Percentiles rank a stretch among this genome's conserved stretches.
phyloP scores from a whole-genome alignment of 148 eudicot genomes.

The Arbutus unedo region DNA sequence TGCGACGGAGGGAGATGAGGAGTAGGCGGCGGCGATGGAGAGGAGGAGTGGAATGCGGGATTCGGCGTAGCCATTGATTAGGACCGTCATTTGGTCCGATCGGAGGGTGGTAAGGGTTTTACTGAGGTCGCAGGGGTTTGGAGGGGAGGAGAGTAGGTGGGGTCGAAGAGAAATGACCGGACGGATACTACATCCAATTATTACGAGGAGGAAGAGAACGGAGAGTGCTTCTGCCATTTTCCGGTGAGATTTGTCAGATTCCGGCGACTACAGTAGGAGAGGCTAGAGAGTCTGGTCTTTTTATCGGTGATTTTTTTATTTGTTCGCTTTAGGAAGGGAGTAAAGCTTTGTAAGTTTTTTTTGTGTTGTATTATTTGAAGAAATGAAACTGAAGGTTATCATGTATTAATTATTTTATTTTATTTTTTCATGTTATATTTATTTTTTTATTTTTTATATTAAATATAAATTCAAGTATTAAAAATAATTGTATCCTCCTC shows the following conservation, averaged over 20 bases:
- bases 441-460: too few species aligned
- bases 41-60: neutral
- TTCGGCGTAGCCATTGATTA: neutral
- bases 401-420: too few species aligned
- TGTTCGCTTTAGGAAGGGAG: too few species aligned
- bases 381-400: too few species aligned
- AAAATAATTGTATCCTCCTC: too few species aligned
- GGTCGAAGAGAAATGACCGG: neutral
- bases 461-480: too few species aligned
- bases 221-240: neutral
- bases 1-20: neutral
- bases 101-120: neutral
- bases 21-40: neutral
- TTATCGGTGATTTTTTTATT: too few species aligned
- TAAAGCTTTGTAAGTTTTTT: too few species aligned
- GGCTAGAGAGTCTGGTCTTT: too few species aligned
- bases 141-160: neutral
- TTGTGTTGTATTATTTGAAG: too few species aligned
- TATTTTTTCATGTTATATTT: too few species aligned
- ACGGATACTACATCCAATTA: neutral
- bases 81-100: neutral
- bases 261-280: neutral
- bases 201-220: neutral
- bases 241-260: neutral
- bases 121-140: neutral